These are phyloP conservation scores for Amanita pseudoporphyria DNA, from an alignment of 768 basidiomycete genomes.

Conservation along the genomic window DNA sequence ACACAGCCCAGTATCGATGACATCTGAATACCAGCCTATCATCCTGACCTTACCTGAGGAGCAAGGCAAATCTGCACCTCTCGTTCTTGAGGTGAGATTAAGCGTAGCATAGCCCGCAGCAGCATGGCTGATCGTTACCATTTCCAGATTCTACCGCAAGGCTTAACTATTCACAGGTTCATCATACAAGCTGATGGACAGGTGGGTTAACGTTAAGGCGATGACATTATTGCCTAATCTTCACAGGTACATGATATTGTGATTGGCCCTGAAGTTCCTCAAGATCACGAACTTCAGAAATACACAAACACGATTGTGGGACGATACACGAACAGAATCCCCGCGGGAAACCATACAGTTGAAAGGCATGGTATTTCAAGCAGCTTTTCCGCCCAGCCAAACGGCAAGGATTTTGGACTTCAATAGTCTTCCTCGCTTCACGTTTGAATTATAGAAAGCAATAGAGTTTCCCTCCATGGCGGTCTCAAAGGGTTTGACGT, in stretches of 20 bases:
- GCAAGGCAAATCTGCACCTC: neutral
- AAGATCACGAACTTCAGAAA: slow-evolving; percentile 48
- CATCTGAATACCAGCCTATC: slow-evolving; percentile 43
- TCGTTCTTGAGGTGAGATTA: neutral
- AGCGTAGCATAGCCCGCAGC: no score
- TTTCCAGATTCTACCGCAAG: slow-evolving; percentile 52
- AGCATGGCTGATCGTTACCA: slow-evolving; percentile 7
- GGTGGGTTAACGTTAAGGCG: slow-evolving; percentile 26
- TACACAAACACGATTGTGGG: slow-evolving; percentile 71
- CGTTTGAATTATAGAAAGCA: slow-evolving; percentile 26
- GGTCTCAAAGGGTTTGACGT: slow-evolving; percentile 60
- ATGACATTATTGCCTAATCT: slow-evolving; percentile 2
- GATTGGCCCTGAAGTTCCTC: slow-evolving; percentile 58
- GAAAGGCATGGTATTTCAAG: slow-evolving; percentile 44
- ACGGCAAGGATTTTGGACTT: slow-evolving; percentile 21
- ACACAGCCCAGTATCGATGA: no score
- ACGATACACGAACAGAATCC: slow-evolving; percentile 64
- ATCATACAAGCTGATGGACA: slow-evolving; percentile 56
- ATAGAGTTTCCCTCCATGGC: slow-evolving; percentile 61
- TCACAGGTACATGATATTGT: slow-evolving; percentile 66
- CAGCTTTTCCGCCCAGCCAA: slow-evolving; percentile 33
- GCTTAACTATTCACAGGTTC: slow-evolving; percentile 60
- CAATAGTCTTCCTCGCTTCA: neutral
- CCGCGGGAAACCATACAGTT: slow-evolving; percentile 43
- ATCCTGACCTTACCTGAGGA: slow-evolving; percentile 31